Base-by-base conservation (phyloP, 306 rosid species). In the Cicer arietinum region DNA sequence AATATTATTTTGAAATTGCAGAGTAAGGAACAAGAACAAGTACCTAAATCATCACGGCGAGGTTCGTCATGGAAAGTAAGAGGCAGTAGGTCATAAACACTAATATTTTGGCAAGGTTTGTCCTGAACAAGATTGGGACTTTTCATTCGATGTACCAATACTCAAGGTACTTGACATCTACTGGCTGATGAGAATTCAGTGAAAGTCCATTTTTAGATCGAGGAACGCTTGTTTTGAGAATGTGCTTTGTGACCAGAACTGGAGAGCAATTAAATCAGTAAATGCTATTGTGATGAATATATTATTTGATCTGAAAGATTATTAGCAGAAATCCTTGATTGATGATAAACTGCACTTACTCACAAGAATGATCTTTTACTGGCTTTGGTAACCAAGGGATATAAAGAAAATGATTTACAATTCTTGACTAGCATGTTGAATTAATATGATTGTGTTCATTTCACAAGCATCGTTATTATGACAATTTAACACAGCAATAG, bases 61-160 rank as follows among this genome's bases (percentile, higher is more conserved):
- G 79, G 92, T 86, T 50, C 86, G 71, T 41, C 84, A 73, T 45
- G 91, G 96, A 79, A 56, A 64, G 56, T 6, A 1, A 77, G 66
- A 71, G 85, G 75, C 70, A 82, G 79, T 73, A 88, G 90, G 83
- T 67, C 80, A 61, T 80, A 58, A 76, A 16, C 74, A 73, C 13
- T 20, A 22, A 18, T 37, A 12, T 35, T 20, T 10, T 52, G 41
- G 39, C n/a, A 62, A 79, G 35, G 64, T 57, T 73, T 45, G 56
- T 9, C 56, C 50, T 56, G 7, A 47, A 48, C 43, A 10, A 48
- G 59, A 13, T 50, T 10, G 43, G 67, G 71, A 51, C 44, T 20
- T 59, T 67, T 50, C 75, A 30, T 46, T 70, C 50, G 62, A 51
- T 18, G 60, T 14, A 25, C 63, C 20, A 11, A 61, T 6, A 75